These are phyloP conservation scores for Ambispora gerdemannii DNA, from an alignment of 192 early-diverging fungal species.

Conservation along the genomic window DNA sequence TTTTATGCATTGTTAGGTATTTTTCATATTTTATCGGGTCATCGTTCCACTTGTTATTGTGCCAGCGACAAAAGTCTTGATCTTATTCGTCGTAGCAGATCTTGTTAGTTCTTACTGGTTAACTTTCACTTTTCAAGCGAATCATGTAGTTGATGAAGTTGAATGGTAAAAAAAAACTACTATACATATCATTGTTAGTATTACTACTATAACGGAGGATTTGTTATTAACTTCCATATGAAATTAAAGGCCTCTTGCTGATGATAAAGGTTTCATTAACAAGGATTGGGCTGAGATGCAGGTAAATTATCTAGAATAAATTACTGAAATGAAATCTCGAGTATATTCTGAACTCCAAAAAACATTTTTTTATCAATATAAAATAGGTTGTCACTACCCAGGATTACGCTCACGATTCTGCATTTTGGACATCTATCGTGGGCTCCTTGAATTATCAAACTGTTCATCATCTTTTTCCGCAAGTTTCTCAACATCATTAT, in stretches of 20 bases:
- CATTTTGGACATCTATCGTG: slow-evolving; percentile 46
- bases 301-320: slow-evolving; percentile 9
- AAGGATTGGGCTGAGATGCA: slow-evolving; percentile 59
- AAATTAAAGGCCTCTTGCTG: slow-evolving; percentile 40
- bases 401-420: slow-evolving; percentile 54
- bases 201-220: too few species aligned
- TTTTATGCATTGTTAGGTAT: slow-evolving; percentile 23
- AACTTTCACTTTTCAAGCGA: slow-evolving; percentile 56
- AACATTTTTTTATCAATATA: not conserved
- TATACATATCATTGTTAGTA: not conserved
- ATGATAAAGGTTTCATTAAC: slow-evolving; percentile 43
- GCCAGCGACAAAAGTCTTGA: slow-evolving; percentile 35
- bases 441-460: slow-evolving; percentile 53
- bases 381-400: slow-evolving; percentile 43
- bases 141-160: slow-evolving; percentile 57
- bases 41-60: slow-evolving; percentile 42
- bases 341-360: not conserved
- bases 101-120: slow-evolving; percentile 50
- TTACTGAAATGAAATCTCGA: not conserved
- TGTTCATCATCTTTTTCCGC: slow-evolving; percentile 52
- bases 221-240: not conserved
- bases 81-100: slow-evolving; percentile 48
- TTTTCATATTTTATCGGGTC: slow-evolving; percentile 51
- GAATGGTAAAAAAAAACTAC: slow-evolving; percentile 38
- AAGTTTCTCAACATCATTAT: slow-evolving; percentile 54